phyloP scores from a whole-genome alignment of 1,139 yeast species.

The Suhomyces guaymorum region DNA sequence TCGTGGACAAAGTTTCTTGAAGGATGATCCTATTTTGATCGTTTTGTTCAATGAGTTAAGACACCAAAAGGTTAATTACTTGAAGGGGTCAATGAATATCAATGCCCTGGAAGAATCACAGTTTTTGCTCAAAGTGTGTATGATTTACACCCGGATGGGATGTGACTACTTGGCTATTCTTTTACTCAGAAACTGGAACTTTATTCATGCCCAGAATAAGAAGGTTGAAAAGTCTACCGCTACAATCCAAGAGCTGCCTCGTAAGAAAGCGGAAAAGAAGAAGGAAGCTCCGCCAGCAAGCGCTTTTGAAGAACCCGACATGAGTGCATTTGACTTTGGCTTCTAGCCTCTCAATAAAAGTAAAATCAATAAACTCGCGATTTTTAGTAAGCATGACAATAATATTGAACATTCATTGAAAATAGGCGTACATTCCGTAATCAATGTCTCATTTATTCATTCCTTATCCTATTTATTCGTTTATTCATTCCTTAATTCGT shows the following conservation, averaged over 20 bases:
- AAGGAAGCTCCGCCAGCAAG: slow-evolving; percentile 41
- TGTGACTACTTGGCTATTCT: slow-evolving; percentile 77
- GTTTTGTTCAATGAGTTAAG: slow-evolving; percentile 65
- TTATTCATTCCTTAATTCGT: no score
- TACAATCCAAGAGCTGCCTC: no score
- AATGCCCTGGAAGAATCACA: slow-evolving; percentile 55
- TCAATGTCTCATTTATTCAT: no score
- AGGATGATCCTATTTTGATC: slow-evolving; percentile 80
- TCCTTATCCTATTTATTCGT: no score
- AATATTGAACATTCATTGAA: no score
- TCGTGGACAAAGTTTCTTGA: slow-evolving; percentile 41
- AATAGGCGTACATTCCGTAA: no score
- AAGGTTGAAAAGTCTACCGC: slow-evolving; percentile 3
- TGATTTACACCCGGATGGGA: slow-evolving; percentile 83
- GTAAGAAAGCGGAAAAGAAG: not conserved
- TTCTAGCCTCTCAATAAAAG: slow-evolving; percentile 22
- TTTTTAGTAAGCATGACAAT: no score
- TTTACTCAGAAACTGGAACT: slow-evolving; percentile 68
- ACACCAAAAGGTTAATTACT: slow-evolving; percentile 46
- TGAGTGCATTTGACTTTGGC: slow-evolving; percentile 75
- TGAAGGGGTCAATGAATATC: slow-evolving; percentile 50
- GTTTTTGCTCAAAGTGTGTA: slow-evolving; percentile 61
- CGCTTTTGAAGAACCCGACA: slow-evolving; percentile 73
- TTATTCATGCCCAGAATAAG: slow-evolving; percentile 28
- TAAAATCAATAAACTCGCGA: not conserved